These are phyloP conservation scores for Pleurotus cornucopiae DNA, from an alignment of 768 basidiomycete genomes.

Conservation along the genomic window DNA sequence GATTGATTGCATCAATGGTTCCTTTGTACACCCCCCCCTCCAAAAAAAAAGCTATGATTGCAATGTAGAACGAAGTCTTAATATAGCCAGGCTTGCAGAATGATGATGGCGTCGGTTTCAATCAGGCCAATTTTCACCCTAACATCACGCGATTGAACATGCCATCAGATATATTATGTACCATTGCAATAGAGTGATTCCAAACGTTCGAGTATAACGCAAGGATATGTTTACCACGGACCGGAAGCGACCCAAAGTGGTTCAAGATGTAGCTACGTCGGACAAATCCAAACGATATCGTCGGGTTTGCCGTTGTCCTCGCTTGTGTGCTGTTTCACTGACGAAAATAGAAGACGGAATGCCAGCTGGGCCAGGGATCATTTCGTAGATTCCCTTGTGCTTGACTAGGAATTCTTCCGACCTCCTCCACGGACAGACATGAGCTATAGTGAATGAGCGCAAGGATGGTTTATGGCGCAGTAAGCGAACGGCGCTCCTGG, in stretches of 20 bases:
- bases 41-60: too few species aligned
- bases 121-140: too few species aligned
- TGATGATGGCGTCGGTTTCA: too few species aligned
- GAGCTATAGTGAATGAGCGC: not conserved
- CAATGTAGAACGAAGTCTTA: too few species aligned
- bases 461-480: not conserved
- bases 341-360: not conserved
- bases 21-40: too few species aligned
- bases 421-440: conserved; percentile 5
- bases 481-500: not conserved
- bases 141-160: too few species aligned
- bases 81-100: too few species aligned
- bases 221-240: too few species aligned
- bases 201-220: too few species aligned
- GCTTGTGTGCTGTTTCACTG: not conserved
- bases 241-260: too few species aligned
- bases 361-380: not conserved
- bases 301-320: not conserved
- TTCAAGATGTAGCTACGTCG: not conserved
- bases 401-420: conserved; percentile 5
- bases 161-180: too few species aligned
- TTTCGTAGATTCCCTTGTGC: conserved; percentile 1
- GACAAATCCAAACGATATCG: not conserved
- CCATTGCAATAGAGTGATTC: too few species aligned
- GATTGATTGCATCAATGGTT: not conserved